Base-by-base conservation (phyloP, 257 asterid species). In the Marsdenia floribunda region DNA sequence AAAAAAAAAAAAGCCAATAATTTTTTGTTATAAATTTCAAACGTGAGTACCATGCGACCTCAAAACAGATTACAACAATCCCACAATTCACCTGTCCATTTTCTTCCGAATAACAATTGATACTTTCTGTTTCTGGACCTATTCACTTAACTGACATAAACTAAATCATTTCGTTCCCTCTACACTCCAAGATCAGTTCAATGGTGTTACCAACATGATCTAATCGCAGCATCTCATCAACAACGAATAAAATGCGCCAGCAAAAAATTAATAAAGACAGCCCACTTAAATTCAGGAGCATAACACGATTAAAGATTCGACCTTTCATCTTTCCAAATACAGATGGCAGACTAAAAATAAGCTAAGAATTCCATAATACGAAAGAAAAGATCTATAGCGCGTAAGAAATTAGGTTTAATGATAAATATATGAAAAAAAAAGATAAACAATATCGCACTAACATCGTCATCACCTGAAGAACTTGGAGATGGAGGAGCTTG, bases 401-500 rank as follows among this genome's bases (percentile, higher is more conserved):
- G 10, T 7, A 44, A 29, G 44, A 11, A 38, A n/a, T 11, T 29
- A 26, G 47, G 50, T 10, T 4, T 54, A 35, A 44, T 52, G 19
- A 14, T 16, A 14, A 14, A 55, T n/a, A 0, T 55, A 19, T 2
- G 2, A 40, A 54, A 78, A 40, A 54, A 78, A 14, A 46, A 78
- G 33, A 70, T 38, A 46, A 37, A 47, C 22, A 57, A 70, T 19
- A 6, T 53, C 33, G 55, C 24, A 73, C 38, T 18, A 29, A 19
- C 12, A 15, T 33, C 40, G 29, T 14, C 60, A 63, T 73, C 80
- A 76, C 88, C 85, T 65, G 88, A 71, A 37, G 88, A 82, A 71
- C 16, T 47, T 6, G 12, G 29, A 47, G 71, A 3, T 19, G 29
- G n/a, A 46, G 78, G 67, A 12, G 73, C 42, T 15, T 71, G 74